Base-by-base conservation (phyloP, 2,329 filamentous ascomycete species). In the Botrytis galanthina region DNA sequence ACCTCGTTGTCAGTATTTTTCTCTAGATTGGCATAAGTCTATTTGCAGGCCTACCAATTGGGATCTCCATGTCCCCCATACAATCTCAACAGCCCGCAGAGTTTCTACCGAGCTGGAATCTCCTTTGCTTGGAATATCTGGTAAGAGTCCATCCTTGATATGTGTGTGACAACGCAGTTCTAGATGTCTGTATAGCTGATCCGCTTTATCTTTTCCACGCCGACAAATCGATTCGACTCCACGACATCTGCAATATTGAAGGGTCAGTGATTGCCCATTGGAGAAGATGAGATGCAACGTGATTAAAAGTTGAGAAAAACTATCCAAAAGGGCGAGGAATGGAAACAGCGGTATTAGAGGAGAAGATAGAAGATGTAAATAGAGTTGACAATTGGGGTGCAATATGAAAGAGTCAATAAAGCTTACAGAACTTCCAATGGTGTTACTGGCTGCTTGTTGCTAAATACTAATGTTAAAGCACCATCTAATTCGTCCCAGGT, bases 161-260 rank as follows among this genome's bases (percentile, higher is more conserved):
- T 97, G 91, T 22, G 82, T 83, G 74, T 91, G 90, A 80, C 92
- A 93, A 76, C 88, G 87, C 18, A 85, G 84, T 76, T 89, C 87
- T 67, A 98, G 85, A 80, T 88, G 87, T 59, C 87, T 85, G 78
- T 91, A 92, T 71, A 98, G 83, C 72, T 89, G 86, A 29, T 87
- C 86, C 3, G 93, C 92, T 78, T 69, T 39, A 42, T 69, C 66
- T 57, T 90, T 88, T 1, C 91, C 92, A 78, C 92, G 92, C 71
- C 94, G 88, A 81, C 96, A 99, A 18, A 97, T 87, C 80, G 97
- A 94, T 85, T 99, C 96, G 1, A 97, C 93, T 7, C 93, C 93
- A 67, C 93, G 90, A 81, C 98, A 98, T 20, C 66, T 69, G 48
- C 10, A 44, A 69, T 37, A 57, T 26, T 29, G 35, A 48, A 14